phyloP scores from a whole-genome alignment of 2,329 filamentous ascomycete species.

The Biscogniauxia mediterranea region DNA sequence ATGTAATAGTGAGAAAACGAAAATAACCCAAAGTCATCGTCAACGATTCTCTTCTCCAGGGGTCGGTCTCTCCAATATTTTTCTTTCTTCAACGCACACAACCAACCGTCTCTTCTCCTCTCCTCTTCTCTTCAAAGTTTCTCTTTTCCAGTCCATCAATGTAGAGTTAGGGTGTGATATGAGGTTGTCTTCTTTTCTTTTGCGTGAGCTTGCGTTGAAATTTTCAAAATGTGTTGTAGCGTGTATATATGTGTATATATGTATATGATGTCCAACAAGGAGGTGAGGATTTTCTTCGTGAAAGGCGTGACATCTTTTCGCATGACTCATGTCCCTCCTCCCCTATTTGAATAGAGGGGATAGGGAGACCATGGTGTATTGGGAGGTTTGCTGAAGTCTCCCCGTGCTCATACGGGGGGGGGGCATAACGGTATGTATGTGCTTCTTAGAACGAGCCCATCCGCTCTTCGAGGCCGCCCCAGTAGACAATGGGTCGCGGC shows the following conservation, averaged over 20 bases:
- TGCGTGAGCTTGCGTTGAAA: too few relatives aligned
- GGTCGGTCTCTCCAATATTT: slow-evolving; percentile 14
- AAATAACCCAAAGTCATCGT: slow-evolving; percentile 10
- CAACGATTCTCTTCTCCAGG: slow-evolving; percentile 25
- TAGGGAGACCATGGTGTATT: not conserved
- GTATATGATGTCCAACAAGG: not conserved
- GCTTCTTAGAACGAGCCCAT: slow-evolving; percentile 43
- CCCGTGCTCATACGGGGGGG: too few relatives aligned
- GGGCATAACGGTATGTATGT: not conserved
- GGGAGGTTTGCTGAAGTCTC: not conserved
- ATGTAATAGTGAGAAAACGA: not conserved
- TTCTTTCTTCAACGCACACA: slow-evolving; percentile 13
- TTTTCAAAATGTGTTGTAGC: too few relatives aligned
- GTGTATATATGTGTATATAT: not conserved
- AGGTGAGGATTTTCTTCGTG: not conserved
- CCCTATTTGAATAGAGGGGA: not conserved
- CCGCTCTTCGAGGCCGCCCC: slow-evolving; percentile 61
- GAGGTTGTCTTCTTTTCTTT: not conserved
- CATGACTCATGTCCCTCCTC: not conserved
- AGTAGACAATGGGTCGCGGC: slow-evolving; percentile 61
- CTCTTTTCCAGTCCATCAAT: not conserved
- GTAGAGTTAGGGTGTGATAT: not conserved
- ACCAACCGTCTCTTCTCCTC: not conserved
- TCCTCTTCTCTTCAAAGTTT: not conserved
- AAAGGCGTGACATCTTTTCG: not conserved